A percentile compares a stretch with the other conserved stretches of the same genome.
These are phyloP conservation scores for Fraxinus angustifolia DNA, from an alignment of 305 asterid species.

Conservation along the genomic window DNA sequence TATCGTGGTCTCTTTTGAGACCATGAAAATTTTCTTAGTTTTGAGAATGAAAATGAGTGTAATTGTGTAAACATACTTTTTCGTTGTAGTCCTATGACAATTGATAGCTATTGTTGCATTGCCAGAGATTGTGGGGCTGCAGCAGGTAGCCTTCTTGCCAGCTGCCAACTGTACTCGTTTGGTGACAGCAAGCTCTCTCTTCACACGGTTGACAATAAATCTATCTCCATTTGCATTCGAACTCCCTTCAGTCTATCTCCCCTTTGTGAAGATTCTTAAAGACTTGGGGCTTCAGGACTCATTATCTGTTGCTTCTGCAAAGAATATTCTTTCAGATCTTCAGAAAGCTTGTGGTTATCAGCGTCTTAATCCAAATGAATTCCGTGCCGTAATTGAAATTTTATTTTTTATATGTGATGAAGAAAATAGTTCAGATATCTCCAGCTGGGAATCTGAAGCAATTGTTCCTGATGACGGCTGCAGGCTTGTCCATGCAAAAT, in stretches of 20 bases:
- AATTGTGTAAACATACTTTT: constrained; percentile 7
- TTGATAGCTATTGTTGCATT: constrained; percentile 21
- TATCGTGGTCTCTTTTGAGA: constrained; percentile 15
- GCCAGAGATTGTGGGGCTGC: constrained; percentile 64
- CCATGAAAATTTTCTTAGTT: not conserved
- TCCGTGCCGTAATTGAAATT: constrained; percentile 85
- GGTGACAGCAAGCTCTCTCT: constrained; percentile 85
- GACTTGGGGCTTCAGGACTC: constrained; percentile 83
- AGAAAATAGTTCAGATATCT: constrained; percentile 40
- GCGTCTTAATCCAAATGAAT: constrained; percentile 86
- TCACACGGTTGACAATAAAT: constrained; percentile 78
- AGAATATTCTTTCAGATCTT: constrained; percentile 70
- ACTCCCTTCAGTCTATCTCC: constrained; percentile 78
- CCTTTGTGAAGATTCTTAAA: constrained; percentile 71
- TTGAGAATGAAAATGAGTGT: not conserved
- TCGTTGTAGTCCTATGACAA: constrained; percentile 8
- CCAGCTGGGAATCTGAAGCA: constrained; percentile 68
- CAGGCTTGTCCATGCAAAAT: constrained; percentile 83
- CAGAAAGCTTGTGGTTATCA: constrained; percentile 90
- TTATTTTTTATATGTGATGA: constrained; percentile 67
- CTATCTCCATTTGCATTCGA: constrained; percentile 95
- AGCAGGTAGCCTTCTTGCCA: constrained; percentile 82
- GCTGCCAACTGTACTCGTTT: constrained; percentile 95
- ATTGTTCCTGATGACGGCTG: constrained; percentile 92
- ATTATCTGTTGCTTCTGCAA: constrained; percentile 68